Evolutionary conservation across 2,329 filamentous ascomycete species (phyloP).

Genomic region (Cordyceps militaris): DNA sequence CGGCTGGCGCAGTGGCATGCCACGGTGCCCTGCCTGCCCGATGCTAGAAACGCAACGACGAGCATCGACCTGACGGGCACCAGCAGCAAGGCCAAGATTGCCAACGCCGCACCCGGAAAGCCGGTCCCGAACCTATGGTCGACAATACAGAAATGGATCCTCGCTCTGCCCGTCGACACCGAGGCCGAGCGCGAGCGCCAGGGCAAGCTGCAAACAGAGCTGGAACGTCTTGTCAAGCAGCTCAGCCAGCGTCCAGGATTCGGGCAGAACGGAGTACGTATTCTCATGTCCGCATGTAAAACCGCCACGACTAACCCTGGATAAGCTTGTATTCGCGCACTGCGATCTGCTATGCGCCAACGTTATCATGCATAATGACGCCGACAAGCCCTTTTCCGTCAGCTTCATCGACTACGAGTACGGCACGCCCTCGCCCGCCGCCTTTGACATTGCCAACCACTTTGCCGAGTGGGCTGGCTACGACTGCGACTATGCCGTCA

Average conservation of each 20-base stretch:
- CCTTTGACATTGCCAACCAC: constrained; percentile 96
- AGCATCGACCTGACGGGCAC: constrained; percentile 21
- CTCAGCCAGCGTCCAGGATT: constrained; percentile 73
- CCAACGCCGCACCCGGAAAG: constrained; percentile 55
- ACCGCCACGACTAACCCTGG: neutral
- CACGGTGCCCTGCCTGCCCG: constrained; percentile 50
- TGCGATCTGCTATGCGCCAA: constrained; percentile 96
- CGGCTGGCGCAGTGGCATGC: constrained; percentile 93
- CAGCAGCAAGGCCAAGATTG: constrained; percentile 35
- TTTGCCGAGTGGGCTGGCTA: constrained; percentile 98
- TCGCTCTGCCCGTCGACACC: constrained; percentile 69
- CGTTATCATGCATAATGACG: constrained; percentile 65
- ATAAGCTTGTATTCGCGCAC: constrained; percentile 80
- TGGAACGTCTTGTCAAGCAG: constrained; percentile 60
- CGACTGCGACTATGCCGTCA: constrained; percentile 79
- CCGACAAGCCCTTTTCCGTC: constrained; percentile 38
- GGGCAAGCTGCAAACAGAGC: constrained; percentile 63
- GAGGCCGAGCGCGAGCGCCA: constrained; percentile 62
- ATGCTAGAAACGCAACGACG: constrained; percentile 21
- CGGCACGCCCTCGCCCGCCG: constrained; percentile 84
- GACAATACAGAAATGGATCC: constrained; percentile 92
- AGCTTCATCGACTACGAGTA: constrained; percentile 99
- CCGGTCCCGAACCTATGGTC: constrained; percentile 87
- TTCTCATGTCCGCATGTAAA: neutral
- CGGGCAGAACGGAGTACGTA: constrained; percentile 63